Evolutionary conservation across 345 rosid genomes (phyloP).

Genomic region (Linum usitatissimum): DNA sequence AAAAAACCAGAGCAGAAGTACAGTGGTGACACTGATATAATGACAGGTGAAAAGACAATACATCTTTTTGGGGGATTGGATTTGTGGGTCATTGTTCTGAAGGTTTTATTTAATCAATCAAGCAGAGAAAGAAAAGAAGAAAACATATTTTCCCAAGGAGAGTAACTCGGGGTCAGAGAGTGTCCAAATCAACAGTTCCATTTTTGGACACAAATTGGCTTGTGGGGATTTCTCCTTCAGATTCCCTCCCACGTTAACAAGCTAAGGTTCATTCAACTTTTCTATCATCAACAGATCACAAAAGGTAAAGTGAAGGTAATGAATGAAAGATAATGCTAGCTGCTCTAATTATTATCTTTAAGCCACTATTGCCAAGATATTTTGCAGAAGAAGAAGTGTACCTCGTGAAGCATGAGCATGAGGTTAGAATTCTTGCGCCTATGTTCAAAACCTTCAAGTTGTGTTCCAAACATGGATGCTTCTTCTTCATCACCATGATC

Average conservation of each 20-base stretch:
- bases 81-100: background rate
- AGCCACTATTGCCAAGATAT: too few relatives aligned
- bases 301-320: too few relatives aligned
- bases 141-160: background rate
- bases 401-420: slow-evolving; percentile 34
- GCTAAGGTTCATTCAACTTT: background rate
- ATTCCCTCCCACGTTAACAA: too few relatives aligned
- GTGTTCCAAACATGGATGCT: background rate
- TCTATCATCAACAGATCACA: background rate
- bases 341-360: too few relatives aligned
- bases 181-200: background rate
- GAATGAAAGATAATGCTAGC: too few relatives aligned
- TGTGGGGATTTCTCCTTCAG: background rate
- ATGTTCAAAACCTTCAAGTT: slow-evolving; percentile 14
- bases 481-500: slow-evolving; percentile 11
- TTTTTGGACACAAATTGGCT: background rate
- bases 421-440: slow-evolving; percentile 28
- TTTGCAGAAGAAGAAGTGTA: background rate
- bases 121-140: background rate
- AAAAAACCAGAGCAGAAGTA: background rate
- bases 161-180: background rate
- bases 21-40: background rate
- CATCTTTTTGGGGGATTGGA: background rate
- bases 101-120: background rate
- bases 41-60: background rate